These are phyloP conservation scores for Neoboletus subvelutipes DNA, from an alignment of 768 basidiomycete genomes.

Conservation along the genomic window DNA sequence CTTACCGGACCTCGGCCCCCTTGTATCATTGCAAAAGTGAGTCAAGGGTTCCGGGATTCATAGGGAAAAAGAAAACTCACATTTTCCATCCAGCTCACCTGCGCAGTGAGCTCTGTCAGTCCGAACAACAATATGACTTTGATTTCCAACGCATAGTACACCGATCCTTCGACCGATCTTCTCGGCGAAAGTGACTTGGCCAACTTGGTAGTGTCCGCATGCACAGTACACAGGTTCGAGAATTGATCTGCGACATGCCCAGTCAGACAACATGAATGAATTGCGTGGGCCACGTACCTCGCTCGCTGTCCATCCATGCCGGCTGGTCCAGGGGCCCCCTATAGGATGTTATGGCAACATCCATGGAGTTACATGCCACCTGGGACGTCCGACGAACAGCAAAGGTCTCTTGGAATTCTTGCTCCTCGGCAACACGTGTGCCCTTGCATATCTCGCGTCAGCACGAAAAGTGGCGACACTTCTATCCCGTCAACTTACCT, in stretches of 20 bases:
- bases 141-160: constrained; percentile 30
- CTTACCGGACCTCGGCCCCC: constrained; percentile 40
- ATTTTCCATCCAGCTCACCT: constrained; percentile 50
- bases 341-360: constrained; percentile 32
- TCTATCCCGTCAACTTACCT: constrained; percentile 26
- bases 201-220: constrained; percentile 34
- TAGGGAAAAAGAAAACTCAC: constrained; percentile 33
- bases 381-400: constrained; percentile 30
- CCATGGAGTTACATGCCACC: constrained; percentile 20
- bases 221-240: constrained; percentile 36
- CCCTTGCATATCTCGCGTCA: constrained; percentile 32
- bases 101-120: constrained; percentile 51
- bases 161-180: constrained; percentile 21
- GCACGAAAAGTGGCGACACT: background rate
- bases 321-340: constrained; percentile 28
- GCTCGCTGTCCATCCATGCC: constrained; percentile 35
- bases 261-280: background rate
- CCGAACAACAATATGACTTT: constrained; percentile 50
- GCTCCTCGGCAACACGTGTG: constrained; percentile 43
- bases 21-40: constrained; percentile 11
- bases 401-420: constrained; percentile 43
- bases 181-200: constrained; percentile 24
- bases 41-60: background rate
- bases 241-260: constrained; percentile 27
- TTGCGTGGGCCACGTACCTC: constrained; percentile 18